These are phyloP conservation scores for Ophiocordyceps unilateralis DNA, from an alignment of 2,329 filamentous ascomycete species.

Conservation along the genomic window DNA sequence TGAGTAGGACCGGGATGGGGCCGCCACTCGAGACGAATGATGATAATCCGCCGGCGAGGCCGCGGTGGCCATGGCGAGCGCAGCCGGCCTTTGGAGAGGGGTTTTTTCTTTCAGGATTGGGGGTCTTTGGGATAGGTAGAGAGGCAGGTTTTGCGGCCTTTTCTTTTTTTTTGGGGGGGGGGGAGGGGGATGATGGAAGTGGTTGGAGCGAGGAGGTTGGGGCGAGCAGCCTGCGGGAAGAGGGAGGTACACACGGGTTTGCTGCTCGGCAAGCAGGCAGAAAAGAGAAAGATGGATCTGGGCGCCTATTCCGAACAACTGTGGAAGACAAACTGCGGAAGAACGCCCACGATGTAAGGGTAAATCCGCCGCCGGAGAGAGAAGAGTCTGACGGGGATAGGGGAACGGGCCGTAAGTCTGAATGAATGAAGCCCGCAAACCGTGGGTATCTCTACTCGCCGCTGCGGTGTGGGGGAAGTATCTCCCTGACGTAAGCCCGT, in stretches of 20 bases:
- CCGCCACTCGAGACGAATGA: conserved; percentile 9
- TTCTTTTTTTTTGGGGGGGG: neutral
- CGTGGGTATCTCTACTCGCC: neutral
- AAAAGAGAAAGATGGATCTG: neutral
- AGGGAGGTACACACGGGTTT: neutral
- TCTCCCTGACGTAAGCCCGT: too few relatives aligned
- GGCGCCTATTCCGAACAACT: neutral
- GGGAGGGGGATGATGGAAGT: neutral
- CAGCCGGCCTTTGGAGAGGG: neutral
- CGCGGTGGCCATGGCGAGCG: conserved; percentile 13
- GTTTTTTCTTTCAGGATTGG: neutral
- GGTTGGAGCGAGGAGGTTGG: neutral
- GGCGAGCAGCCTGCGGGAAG: neutral
- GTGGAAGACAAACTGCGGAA: neutral
- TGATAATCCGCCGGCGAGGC: conserved; percentile 7
- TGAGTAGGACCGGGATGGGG: conserved; percentile 18
- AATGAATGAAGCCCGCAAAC: neutral
- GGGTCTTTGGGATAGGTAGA: too few relatives aligned
- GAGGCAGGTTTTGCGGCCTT: too few relatives aligned
- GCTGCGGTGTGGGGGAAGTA: neutral
- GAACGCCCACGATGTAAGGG: neutral
- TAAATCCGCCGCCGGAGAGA: neutral
- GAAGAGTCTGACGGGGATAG: neutral
- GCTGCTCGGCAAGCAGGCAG: neutral
- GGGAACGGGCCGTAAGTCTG: neutral